Evolutionary conservation across 148 eudicot genomes (phyloP), one percentile per base, ranked within the genome.

Genomic region (Rhododendron ferrugineum): DNA sequence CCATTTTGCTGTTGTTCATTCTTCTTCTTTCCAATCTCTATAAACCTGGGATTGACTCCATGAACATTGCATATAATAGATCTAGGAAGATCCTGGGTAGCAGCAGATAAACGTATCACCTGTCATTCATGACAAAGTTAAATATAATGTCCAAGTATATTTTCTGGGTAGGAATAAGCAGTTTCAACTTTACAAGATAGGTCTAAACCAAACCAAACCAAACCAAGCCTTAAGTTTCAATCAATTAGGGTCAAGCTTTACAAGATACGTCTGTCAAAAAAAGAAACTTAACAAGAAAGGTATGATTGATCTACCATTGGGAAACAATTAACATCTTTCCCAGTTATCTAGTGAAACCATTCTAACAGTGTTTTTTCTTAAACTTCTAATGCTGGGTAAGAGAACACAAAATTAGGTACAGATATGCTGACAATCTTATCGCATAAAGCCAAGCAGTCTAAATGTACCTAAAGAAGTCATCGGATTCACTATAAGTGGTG

Each of bases 41-140:
- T 93, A 90, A 97, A 97, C 92, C 90, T 95, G 54, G 99, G 99
- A 87, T 95, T 97, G 64, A 97, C 99, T 86, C 99, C 99, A 86
- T 97, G 99, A 83, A 97, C 96, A 86, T 97, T 97, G 94, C 99
- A 97, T 87, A 97, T 86, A 11, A 95, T 87, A 72, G 99, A 95
- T 89, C 95, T 92, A 0, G 98, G 98, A 78, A 97, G 93, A 23
- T 95, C 97, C 89, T 97, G 99, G 56, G 99, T 97, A 26, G 99
- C 98, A 86, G 92, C 99, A 78, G 99, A 97, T 86, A 97, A 83
- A 85, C 99, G 90, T 86, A 97, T 97, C 37, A 95, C 99, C 99
- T 96, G 95, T 91, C 89, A 89, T 84, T 82, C 34, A 82, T 54
- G 79, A 82, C 56, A 72, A 49, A 30, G 66, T 83, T 23, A 88